These are phyloP conservation scores for Malbranchea cinnamomea DNA, from an alignment of 2,329 filamentous ascomycete genomes.

Conservation along the genomic window DNA sequence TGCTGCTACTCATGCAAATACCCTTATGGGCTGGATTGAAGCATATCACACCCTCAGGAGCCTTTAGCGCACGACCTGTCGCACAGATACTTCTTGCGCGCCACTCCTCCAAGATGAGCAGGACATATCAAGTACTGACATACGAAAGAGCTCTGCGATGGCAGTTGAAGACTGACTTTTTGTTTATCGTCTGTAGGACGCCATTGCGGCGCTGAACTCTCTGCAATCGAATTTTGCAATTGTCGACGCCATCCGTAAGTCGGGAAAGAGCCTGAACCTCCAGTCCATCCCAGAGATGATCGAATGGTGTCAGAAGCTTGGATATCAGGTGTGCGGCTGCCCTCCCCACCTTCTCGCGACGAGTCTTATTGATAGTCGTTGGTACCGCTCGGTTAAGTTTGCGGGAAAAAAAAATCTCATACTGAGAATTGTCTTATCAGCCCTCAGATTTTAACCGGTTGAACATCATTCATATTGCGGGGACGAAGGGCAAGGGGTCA, in stretches of 20 bases:
- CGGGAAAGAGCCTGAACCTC: conserved; percentile 57
- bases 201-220: conserved; percentile 57
- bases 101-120: conserved; percentile 7
- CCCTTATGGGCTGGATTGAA: no score
- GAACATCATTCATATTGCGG: conserved; percentile 67
- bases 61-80: no score
- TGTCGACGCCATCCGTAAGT: conserved; percentile 63
- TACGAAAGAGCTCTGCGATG: conserved; percentile 8
- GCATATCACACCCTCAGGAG: no score
- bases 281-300: conserved; percentile 69
- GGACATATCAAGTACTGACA: conserved; percentile 6
- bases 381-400: not conserved
- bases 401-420: not conserved
- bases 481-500: conserved; percentile 89
- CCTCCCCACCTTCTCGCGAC: conserved; percentile 3
- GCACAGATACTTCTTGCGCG: conserved; percentile 1
- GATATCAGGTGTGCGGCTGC: conserved; percentile 49
- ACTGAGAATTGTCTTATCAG: conserved; percentile 21
- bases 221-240: conserved; percentile 67
- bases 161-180: conserved; percentile 3
- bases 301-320: conserved; percentile 59
- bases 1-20: no score
- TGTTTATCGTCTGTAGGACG: conserved; percentile 34
- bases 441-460: conserved; percentile 45
- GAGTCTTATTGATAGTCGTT: conserved; percentile 2